phyloP scores from a whole-genome alignment of 257 asterid species.

The Echium plantagineum region DNA sequence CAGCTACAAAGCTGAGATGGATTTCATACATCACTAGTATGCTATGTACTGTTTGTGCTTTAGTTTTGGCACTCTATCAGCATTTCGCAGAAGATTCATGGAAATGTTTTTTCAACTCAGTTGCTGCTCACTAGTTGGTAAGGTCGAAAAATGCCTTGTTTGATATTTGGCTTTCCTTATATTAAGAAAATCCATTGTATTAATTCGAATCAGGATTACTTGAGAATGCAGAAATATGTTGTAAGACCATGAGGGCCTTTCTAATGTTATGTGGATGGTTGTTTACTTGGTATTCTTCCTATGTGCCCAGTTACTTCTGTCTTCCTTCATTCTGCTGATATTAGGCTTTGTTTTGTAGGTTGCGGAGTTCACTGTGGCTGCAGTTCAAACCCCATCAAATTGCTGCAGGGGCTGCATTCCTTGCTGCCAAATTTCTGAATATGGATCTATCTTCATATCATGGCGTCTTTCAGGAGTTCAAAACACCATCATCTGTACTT shows the following conservation, averaged over 20 bases:
- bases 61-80: constrained; percentile 51
- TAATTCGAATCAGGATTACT: constrained; percentile 14
- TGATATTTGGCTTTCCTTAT: constrained; percentile 31
- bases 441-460: constrained; percentile 72
- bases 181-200: constrained; percentile 8
- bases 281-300: constrained; percentile 11
- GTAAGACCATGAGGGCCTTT: constrained; percentile 18
- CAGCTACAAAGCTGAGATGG: constrained; percentile 43
- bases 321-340: constrained; percentile 9
- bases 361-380: constrained; percentile 92
- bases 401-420: constrained; percentile 99
- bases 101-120: constrained; percentile 50
- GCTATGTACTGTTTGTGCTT: constrained; percentile 36
- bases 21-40: constrained; percentile 37
- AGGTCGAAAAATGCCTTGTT: constrained; percentile 51
- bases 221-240: constrained; percentile 22
- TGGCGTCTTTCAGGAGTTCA: constrained; percentile 69
- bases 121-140: constrained; percentile 89
- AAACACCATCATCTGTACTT: constrained; percentile 67
- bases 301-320: neutral
- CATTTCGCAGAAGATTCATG: constrained; percentile 79
- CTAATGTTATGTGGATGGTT: constrained; percentile 31
- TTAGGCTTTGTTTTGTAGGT: constrained; percentile 40
- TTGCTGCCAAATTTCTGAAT: constrained; percentile 76
- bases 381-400: constrained; percentile 98